phyloP scores from a whole-genome alignment of 257 asterid genomes.

The Gentiana straminea region DNA sequence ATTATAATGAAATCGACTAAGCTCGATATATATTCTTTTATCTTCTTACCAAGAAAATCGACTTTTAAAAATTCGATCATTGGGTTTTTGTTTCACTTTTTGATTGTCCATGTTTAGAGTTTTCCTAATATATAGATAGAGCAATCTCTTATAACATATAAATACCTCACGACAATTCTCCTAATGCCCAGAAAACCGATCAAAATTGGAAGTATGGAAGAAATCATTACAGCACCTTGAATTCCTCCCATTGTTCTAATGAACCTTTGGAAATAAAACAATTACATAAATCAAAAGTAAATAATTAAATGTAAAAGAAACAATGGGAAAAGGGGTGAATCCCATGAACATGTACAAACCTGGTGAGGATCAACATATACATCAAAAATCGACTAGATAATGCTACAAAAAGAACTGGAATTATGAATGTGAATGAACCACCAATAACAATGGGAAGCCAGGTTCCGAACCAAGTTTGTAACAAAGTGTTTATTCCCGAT shows the following conservation, averaged over 20 bases:
- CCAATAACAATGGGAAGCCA: slow-evolving; percentile 85
- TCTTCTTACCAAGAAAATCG: too few species aligned
- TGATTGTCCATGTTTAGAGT: too few species aligned
- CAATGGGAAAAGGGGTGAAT: not conserved
- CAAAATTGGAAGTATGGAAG: slow-evolving; percentile 67
- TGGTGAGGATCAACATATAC: slow-evolving; percentile 31
- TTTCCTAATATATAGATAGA: too few species aligned
- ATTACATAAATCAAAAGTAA: slow-evolving; percentile 5
- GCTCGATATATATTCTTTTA: too few species aligned
- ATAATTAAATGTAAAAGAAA: not conserved
- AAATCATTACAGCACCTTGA: slow-evolving; percentile 85
- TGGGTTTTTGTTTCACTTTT: too few species aligned
- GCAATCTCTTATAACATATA: slow-evolving; percentile 11
- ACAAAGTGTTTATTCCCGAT: slow-evolving; percentile 71
- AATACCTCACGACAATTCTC: slow-evolving; percentile 58
- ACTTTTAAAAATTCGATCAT: too few species aligned
- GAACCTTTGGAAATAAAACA: slow-evolving; percentile 46
- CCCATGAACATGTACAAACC: slow-evolving; percentile 15
- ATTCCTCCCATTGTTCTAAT: slow-evolving; percentile 57
- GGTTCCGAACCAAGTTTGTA: slow-evolving; percentile 71
- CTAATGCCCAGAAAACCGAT: slow-evolving; percentile 81
- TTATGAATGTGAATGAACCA: slow-evolving; percentile 68
- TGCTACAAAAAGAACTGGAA: slow-evolving; percentile 63
- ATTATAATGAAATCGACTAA: too few species aligned
- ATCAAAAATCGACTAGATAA: slow-evolving; percentile 39